Evolutionary conservation across 1,139 yeast species (phyloP).

Genomic region (Kodamaea alishanica): DNA sequence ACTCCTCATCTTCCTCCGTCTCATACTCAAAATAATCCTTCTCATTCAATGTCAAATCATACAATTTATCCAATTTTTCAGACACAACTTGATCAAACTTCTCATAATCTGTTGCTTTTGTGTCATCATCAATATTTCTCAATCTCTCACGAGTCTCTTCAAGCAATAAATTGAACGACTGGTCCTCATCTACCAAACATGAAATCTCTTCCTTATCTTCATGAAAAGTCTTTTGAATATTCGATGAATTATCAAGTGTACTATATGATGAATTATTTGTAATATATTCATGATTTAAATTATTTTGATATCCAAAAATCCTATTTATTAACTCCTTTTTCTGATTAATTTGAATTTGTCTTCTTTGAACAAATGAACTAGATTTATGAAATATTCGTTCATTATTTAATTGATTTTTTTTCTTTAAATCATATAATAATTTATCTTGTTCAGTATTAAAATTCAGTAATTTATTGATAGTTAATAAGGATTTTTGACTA

Average conservation of each 20-base stretch:
- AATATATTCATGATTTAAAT: conserved; percentile 38
- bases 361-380: conserved; percentile 32
- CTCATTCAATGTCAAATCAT: conserved; percentile 13
- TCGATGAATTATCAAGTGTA: conserved; percentile 35
- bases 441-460: conserved; percentile 24
- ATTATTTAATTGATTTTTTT: conserved; percentile 31
- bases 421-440: conserved; percentile 30
- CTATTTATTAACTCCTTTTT: conserved; percentile 39
- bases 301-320: conserved; percentile 40
- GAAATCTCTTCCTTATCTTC: conserved; percentile 44
- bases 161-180: conserved; percentile 26
- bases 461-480: neutral
- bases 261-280: conserved; percentile 43
- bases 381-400: conserved; percentile 34
- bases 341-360: conserved; percentile 42
- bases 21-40: conserved; percentile 3
- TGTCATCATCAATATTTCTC: conserved; percentile 3
- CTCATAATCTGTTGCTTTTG: conserved; percentile 25
- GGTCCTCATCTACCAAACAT: conserved; percentile 34
- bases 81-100: conserved; percentile 25
- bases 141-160: conserved; percentile 20
- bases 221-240: conserved; percentile 37
- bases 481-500: neutral
- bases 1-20: conserved; percentile 12
- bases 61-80: conserved; percentile 23